These are phyloP conservation scores for Periglandula ipomoeae DNA, from an alignment of 2,329 filamentous ascomycete genomes.

Conservation along the genomic window DNA sequence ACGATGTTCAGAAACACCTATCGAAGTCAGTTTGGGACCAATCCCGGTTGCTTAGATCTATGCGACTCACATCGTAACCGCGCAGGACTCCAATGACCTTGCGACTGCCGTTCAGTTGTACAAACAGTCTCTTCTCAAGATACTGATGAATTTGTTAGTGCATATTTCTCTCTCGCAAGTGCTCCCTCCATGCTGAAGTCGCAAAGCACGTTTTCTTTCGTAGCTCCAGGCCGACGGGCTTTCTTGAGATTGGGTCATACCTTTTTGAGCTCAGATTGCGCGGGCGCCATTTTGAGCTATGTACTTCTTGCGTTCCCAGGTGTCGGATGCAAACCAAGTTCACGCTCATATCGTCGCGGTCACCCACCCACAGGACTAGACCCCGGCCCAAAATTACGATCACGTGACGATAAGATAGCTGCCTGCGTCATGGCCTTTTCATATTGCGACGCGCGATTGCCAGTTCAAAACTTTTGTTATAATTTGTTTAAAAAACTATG, in stretches of 20 bases:
- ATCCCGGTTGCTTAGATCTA: neutral
- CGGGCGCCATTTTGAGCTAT: slow-evolving; percentile 77
- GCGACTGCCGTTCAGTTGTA: slow-evolving; percentile 94
- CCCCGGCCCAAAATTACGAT: slow-evolving; percentile 18
- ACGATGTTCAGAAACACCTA: slow-evolving; percentile 98
- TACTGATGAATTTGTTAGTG: slow-evolving; percentile 52
- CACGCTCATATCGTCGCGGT: slow-evolving; percentile 16
- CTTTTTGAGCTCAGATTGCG: slow-evolving; percentile 98
- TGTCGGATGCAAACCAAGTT: slow-evolving; percentile 12
- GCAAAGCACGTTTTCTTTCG: neutral
- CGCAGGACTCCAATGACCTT: slow-evolving; percentile 92
- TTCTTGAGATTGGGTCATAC: slow-evolving; percentile 33
- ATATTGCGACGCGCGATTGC: neutral
- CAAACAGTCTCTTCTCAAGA: slow-evolving; percentile 97
- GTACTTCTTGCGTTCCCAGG: neutral
- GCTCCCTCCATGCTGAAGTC: neutral
- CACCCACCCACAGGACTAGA: slow-evolving; percentile 15
- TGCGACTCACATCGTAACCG: slow-evolving; percentile 79
- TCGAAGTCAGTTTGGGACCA: neutral
- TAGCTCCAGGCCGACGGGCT: neutral
- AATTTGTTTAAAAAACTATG: slow-evolving; percentile 1
- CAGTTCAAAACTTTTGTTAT: neutral
- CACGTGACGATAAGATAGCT: slow-evolving; percentile 43
- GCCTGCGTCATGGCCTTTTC: slow-evolving; percentile 2
- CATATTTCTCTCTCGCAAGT: neutral